Evolutionary conservation across 371 early-diverging fungal genomes (phyloP).

Genomic region (Amoeboradix gromovi): DNA sequence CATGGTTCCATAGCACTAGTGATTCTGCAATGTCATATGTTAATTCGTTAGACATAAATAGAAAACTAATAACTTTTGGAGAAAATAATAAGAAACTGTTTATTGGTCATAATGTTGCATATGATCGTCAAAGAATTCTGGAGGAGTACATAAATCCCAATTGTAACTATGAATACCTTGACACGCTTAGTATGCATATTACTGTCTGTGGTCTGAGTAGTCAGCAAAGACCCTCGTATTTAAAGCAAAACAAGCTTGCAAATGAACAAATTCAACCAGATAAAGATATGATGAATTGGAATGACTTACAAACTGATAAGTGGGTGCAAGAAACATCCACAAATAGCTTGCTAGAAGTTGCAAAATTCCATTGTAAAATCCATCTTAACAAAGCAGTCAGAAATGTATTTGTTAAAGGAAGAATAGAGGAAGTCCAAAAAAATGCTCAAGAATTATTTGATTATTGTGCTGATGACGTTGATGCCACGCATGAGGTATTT

Average conservation of each 20-base stretch:
- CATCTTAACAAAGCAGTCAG: constrained; percentile 41
- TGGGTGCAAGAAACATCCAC: constrained; percentile 16
- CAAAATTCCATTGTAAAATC: constrained; percentile 38
- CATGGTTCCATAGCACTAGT: constrained; percentile 17
- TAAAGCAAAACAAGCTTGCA: constrained; percentile 14
- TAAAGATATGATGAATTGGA: constrained; percentile 5
- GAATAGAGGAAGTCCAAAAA: constrained; percentile 17
- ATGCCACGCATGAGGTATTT: constrained; percentile 40
- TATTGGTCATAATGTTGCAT: constrained; percentile 73
- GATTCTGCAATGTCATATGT: constrained; percentile 3
- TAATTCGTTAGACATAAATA: not conserved
- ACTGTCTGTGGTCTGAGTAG: constrained; percentile 62
- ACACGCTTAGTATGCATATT: constrained; percentile 78
- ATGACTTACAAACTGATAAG: no score
- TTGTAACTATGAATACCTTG: constrained; percentile 34
- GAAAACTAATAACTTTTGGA: constrained; percentile 4
- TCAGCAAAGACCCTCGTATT: constrained; percentile 58
- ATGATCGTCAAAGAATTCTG: constrained; percentile 54
- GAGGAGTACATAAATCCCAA: constrained; percentile 42
- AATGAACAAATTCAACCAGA: constrained; percentile 7
- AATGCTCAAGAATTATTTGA: constrained; percentile 32
- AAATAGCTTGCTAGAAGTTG: constrained; percentile 45
- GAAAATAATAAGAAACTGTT: constrained; percentile 20
- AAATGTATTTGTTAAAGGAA: constrained; percentile 30
- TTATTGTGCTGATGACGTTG: constrained; percentile 75